Percentiles rank a stretch among this genome's conserved stretches.
Conservation (phyloP, 768 basidiomycete species). For the Leccinum variicolor region DNA sequence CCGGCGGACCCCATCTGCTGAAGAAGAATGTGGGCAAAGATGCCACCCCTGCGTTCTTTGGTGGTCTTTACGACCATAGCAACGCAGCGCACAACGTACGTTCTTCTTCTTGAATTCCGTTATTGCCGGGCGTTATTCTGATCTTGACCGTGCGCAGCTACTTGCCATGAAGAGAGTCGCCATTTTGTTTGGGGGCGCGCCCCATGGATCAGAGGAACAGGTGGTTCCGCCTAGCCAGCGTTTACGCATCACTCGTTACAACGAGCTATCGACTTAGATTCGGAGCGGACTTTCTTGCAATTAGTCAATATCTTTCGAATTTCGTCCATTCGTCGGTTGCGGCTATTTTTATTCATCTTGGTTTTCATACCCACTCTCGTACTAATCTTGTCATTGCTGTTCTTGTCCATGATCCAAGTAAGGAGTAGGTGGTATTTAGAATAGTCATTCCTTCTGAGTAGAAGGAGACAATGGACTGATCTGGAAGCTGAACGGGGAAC, state of each 20-base stretch:
- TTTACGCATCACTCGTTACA: conserved; percentile 1
- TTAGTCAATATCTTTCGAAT: not conserved
- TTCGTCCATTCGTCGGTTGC: not conserved
- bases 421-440: not conserved
- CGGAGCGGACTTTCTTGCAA: not conserved
- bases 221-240: conserved; percentile 4
- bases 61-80: conserved; percentile 80
- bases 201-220: conserved; percentile 5
- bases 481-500: too few relatives aligned
- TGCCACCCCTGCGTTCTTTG: conserved; percentile 88
- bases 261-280: not conserved
- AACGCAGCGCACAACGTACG: conserved; percentile 79
- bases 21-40: conserved; percentile 85
- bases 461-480: too few relatives aligned
- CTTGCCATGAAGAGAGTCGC: conserved; percentile 12
- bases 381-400: not conserved
- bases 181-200: conserved; percentile 6
- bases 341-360: not conserved
- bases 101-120: too few relatives aligned
- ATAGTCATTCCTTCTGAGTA: too few relatives aligned
- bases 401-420: not conserved
- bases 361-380: too few relatives aligned
- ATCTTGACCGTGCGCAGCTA: not conserved
- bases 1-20: conserved; percentile 80
- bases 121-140: too few relatives aligned